A percentile compares a stretch with the other conserved stretches of the same genome.
Evolutionary conservation across 495 filamentous ascomycete species (phyloP).

Genomic region (Penicillium dipodomyicola): DNA sequence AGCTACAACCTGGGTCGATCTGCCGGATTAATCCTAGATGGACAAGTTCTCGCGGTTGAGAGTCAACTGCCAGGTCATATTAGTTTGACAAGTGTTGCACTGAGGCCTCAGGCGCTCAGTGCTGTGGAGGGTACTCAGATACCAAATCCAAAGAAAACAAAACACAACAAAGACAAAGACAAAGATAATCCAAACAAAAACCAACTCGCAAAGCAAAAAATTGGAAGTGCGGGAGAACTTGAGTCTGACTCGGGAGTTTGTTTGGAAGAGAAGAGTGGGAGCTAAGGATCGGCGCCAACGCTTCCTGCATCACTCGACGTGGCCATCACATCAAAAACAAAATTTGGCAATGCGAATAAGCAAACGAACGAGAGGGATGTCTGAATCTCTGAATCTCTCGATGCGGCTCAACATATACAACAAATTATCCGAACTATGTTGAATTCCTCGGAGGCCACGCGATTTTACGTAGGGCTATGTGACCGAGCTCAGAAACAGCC

Average conservation of each 20-base stretch:
- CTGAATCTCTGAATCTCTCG: not conserved
- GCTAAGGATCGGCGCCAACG: slow-evolving; percentile 32
- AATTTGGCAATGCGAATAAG: not conserved
- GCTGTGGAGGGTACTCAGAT: slow-evolving; percentile 20
- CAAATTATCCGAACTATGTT: slow-evolving; percentile 12
- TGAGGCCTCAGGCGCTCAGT: slow-evolving; percentile 42
- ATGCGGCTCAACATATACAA: not conserved
- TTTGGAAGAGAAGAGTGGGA: slow-evolving; percentile 29
- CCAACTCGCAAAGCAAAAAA: slow-evolving; percentile 1
- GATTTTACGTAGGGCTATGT: slow-evolving; percentile 9
- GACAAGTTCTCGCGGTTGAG: slow-evolving; percentile 22
- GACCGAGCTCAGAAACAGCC: slow-evolving; percentile 13
- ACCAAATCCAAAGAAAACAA: not conserved
- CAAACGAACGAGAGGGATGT: not conserved
- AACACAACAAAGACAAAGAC: not conserved
- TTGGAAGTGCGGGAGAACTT: slow-evolving; percentile 6
- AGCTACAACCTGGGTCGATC: slow-evolving; percentile 6
- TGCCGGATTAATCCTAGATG: slow-evolving; percentile 16
- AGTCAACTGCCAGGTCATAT: slow-evolving; percentile 36
- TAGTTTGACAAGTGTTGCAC: slow-evolving; percentile 36
- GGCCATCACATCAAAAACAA: slow-evolving; percentile 29
- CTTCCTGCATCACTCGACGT: slow-evolving; percentile 29
- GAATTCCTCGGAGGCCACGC: slow-evolving; percentile 22
- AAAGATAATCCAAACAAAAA: not conserved
- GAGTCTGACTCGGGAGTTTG: slow-evolving; percentile 21